Percentiles rank a stretch among this genome's conserved stretches.
Evolutionary conservation across 2,329 filamentous ascomycete genomes (phyloP).

Genomic region (Apiospora hydei): DNA sequence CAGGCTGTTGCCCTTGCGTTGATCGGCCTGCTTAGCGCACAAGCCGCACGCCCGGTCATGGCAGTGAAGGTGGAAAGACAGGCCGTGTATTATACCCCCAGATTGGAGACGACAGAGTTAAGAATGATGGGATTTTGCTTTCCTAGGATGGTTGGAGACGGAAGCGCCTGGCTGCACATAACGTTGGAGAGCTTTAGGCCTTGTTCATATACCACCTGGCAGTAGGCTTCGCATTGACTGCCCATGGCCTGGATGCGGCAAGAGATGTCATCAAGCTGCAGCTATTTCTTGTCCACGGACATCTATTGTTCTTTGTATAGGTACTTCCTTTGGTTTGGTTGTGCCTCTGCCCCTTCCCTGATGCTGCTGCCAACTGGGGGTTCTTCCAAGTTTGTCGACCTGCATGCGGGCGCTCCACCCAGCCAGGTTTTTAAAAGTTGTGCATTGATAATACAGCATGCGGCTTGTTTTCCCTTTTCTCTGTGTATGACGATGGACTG

Average conservation of each 20-base stretch:
- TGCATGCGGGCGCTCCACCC: not conserved
- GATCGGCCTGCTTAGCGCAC: not conserved
- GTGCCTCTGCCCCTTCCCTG: not conserved
- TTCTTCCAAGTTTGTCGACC: not conserved
- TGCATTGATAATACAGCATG: slow-evolving; percentile 14
- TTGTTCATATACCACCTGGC: slow-evolving; percentile 4
- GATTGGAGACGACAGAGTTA: not conserved
- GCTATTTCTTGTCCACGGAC: not conserved
- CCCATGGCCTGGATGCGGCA: not conserved
- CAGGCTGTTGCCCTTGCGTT: not conserved
- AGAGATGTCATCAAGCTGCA: not conserved
- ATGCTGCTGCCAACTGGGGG: not conserved
- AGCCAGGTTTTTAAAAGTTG: slow-evolving; percentile 15
- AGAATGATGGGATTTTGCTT: slow-evolving; percentile 17
- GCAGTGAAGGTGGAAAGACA: not conserved
- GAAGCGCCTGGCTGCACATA: slow-evolving; percentile 22
- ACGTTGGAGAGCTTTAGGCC: slow-evolving; percentile 20
- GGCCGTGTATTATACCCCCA: slow-evolving; percentile 21
- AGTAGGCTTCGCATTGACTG: slow-evolving; percentile 6
- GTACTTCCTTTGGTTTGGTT: not conserved
- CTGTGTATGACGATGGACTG: slow-evolving; percentile 9
- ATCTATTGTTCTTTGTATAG: slow-evolving; percentile 10
- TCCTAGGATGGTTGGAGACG: slow-evolving; percentile 22
- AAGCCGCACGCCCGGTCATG: slow-evolving; percentile 3
- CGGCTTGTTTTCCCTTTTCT: slow-evolving; percentile 1